A percentile compares a stretch with the other conserved stretches of the same genome.
Evolutionary conservation across 164 flowering plant species (phyloP).

Genomic region (Aristolochia californica): DNA sequence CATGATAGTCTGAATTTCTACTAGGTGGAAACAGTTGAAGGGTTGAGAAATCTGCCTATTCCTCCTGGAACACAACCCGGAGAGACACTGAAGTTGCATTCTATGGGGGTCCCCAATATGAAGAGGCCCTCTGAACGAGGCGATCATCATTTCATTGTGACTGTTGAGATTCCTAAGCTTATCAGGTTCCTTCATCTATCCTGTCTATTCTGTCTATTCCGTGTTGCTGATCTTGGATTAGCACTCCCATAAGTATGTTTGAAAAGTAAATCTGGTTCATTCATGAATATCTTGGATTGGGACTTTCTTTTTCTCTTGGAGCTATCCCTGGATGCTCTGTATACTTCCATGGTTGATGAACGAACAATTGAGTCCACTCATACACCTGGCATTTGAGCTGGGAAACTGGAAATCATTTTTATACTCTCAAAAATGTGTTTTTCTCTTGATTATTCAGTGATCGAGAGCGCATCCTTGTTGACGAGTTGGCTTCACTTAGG

Average conservation of each 20-base stretch:
- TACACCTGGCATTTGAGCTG: background rate
- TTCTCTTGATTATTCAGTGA: conserved; percentile 26
- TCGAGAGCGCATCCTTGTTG: conserved; percentile 41
- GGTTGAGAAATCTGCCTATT: conserved; percentile 61
- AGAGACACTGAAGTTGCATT: conserved; percentile 43
- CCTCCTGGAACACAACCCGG: conserved; percentile 90
- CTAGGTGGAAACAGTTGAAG: conserved; percentile 88
- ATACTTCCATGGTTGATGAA: background rate
- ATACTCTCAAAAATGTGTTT: background rate
- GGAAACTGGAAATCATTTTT: background rate
- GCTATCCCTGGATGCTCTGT: background rate
- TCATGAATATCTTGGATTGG: background rate
- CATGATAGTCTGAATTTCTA: too few relatives aligned
- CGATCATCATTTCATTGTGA: conserved; percentile 74
- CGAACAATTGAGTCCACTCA: background rate
- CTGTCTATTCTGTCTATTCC: background rate
- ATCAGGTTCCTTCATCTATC: conserved; percentile 40
- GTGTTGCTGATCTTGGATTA: background rate
- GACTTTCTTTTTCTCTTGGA: background rate
- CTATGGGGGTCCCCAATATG: conserved; percentile 73
- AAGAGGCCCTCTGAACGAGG: conserved; percentile 66
- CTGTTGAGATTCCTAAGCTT: conserved; percentile 59
- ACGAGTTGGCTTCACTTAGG: conserved; percentile 51
- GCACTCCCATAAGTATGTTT: too few relatives aligned
- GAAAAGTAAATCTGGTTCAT: background rate